phyloP scores from a whole-genome alignment of 495 filamentous ascomycete genomes.

The Xylaria telfairii region DNA sequence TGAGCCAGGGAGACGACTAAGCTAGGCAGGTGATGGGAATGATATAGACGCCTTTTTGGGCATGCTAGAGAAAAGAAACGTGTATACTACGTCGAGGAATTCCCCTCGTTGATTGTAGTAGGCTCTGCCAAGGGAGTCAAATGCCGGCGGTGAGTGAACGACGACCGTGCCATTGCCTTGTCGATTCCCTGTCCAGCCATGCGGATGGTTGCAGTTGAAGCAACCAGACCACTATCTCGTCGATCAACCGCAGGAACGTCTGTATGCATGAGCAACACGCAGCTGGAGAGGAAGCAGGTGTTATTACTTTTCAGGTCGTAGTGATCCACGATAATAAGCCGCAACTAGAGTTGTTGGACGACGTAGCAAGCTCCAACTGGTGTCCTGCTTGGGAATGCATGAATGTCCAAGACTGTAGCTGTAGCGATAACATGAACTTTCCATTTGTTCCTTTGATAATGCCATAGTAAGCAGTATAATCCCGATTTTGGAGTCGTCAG shows the following conservation, averaged over 20 bases:
- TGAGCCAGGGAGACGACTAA: not conserved
- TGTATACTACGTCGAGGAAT: not conserved
- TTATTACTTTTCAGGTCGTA: not conserved
- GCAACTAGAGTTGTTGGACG: not conserved
- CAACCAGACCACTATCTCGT: conserved; percentile 5
- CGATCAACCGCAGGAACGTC: conserved; percentile 17
- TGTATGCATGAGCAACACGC: not conserved
- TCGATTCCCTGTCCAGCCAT: conserved; percentile 14
- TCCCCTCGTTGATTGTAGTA: not conserved
- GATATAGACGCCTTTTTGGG: not conserved
- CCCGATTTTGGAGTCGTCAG: not conserved
- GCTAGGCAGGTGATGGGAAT: not conserved
- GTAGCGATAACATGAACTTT: not conserved
- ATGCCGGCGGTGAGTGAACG: conserved; percentile 20
- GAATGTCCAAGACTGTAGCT: not conserved
- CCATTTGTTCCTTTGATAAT: not conserved
- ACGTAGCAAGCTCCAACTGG: not conserved
- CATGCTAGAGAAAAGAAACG: not conserved
- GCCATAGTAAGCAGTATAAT: conserved; percentile 7
- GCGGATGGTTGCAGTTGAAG: conserved; percentile 20
- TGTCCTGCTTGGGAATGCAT: not conserved
- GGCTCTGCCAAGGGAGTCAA: not conserved
- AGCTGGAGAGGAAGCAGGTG: not conserved
- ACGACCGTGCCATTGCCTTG: not conserved
- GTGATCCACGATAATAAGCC: not conserved